Percentiles rank a stretch among this genome's conserved stretches.
These are phyloP conservation scores for Cyberlindnera xishuangbannaensis DNA, from an alignment of 805 yeast genomes.

Conservation along the genomic window DNA sequence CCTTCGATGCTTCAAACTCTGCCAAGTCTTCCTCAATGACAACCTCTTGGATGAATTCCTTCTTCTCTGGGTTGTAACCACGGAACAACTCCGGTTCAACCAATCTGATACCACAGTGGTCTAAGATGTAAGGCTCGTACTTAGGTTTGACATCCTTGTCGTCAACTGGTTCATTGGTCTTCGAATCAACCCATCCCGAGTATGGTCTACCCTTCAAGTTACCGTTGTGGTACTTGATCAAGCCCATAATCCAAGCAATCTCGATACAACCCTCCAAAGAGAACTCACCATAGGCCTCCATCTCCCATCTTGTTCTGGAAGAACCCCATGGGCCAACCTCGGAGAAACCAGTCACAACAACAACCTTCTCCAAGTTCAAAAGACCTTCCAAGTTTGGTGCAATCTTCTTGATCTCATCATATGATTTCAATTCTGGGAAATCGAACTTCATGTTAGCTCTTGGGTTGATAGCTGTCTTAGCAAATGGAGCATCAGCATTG, in stretches of 20 bases:
- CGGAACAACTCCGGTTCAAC: conserved; percentile 92
- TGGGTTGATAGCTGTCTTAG: conserved; percentile 75
- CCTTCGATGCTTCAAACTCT: conserved; percentile 91
- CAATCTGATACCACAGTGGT: conserved; percentile 94
- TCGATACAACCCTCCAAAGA: conserved; percentile 97
- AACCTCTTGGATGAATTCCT: conserved; percentile 90
- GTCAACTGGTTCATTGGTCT: conserved; percentile 87
- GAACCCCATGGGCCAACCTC: conserved; percentile 99
- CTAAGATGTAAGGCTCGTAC: conserved; percentile 84
- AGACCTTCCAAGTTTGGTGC: conserved; percentile 82
- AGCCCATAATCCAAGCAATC: conserved; percentile 99
- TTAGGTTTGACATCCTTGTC: conserved; percentile 90
- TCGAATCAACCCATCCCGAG: conserved; percentile 97
- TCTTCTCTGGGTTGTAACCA: conserved; percentile 93
- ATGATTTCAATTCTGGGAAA: conserved; percentile 84
- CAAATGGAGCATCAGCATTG: conserved; percentile 78
- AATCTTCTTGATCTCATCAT: conserved; percentile 60
- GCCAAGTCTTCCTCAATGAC: conserved; percentile 95
- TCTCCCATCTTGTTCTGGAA: conserved; percentile 98
- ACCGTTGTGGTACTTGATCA: conserved; percentile 93
- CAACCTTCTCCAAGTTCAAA: conserved; percentile 84
- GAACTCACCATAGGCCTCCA: conserved; percentile 93
- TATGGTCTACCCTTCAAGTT: conserved; percentile 82
- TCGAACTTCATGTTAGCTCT: conserved; percentile 91
- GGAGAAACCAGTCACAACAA: conserved; percentile 96